Percentiles rank a stretch among this genome's conserved stretches.
Evolutionary conservation across 2,329 filamentous ascomycete species (phyloP).

Genomic region (Pyrenophora teres): DNA sequence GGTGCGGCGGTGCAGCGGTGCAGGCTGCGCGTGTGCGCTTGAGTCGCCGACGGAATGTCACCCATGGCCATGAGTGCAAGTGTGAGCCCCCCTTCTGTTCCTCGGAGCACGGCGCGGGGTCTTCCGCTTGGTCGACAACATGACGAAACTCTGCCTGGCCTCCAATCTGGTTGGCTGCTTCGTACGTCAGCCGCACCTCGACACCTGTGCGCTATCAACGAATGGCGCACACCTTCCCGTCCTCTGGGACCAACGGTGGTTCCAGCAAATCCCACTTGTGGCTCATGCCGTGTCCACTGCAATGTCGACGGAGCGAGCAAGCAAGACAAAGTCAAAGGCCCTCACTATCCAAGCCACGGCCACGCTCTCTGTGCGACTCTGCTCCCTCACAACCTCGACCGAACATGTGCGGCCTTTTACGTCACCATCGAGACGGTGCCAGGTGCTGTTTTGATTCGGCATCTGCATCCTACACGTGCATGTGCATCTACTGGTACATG

Average conservation of each 20-base stretch:
- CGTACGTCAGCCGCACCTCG: slow-evolving; percentile 36
- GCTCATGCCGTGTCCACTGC: slow-evolving; percentile 38
- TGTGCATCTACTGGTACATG: too few species aligned
- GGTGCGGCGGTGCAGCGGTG: too few species aligned
- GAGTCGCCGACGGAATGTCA: too few species aligned
- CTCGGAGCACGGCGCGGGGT: slow-evolving; percentile 6
- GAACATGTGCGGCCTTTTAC: slow-evolving; percentile 18
- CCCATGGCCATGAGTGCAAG: slow-evolving; percentile 2
- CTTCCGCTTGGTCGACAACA: slow-evolving; percentile 12
- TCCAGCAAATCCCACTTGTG: slow-evolving; percentile 41
- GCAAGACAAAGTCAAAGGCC: slow-evolving; percentile 11
- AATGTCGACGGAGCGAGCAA: slow-evolving; percentile 18
- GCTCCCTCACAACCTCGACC: slow-evolving; percentile 11
- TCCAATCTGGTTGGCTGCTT: slow-evolving; percentile 2
- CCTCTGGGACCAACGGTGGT: slow-evolving; percentile 44
- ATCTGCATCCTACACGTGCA: too few species aligned
- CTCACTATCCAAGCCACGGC: slow-evolving; percentile 2
- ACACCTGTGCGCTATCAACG: slow-evolving; percentile 19
- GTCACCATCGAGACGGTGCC: background rate
- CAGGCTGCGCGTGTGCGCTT: slow-evolving; percentile 6
- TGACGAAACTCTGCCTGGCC: background rate
- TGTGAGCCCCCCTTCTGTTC: slow-evolving; percentile 12
- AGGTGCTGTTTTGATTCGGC: too few species aligned
- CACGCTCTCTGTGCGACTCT: slow-evolving; percentile 13
- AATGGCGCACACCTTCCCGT: slow-evolving; percentile 37